phyloP scores from a whole-genome alignment of 2,329 filamentous ascomycete genomes.

The Pestalotiopsis sp. region DNA sequence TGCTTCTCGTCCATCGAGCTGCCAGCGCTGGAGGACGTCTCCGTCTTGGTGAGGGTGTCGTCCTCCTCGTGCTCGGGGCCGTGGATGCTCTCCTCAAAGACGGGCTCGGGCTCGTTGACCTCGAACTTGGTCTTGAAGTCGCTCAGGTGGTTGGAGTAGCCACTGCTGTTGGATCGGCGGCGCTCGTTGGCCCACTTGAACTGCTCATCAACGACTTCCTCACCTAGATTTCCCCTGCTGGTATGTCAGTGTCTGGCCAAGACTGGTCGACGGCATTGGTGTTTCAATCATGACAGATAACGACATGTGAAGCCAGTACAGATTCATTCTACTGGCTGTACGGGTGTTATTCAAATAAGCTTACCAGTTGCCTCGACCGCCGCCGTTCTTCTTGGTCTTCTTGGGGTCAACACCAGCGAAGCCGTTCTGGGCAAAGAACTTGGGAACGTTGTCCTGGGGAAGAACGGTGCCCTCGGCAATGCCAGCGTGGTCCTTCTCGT shows the following conservation, averaged over 20 bases:
- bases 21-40: slow-evolving; percentile 61
- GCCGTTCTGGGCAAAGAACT: slow-evolving; percentile 90
- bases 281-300: background rate
- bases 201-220: slow-evolving; percentile 81
- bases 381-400: slow-evolving; percentile 96
- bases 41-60: slow-evolving; percentile 58
- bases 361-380: slow-evolving; percentile 93
- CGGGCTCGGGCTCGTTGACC: slow-evolving; percentile 82
- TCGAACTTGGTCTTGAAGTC: slow-evolving; percentile 98
- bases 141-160: slow-evolving; percentile 67
- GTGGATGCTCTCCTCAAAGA: slow-evolving; percentile 87
- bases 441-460: slow-evolving; percentile 76
- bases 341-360: slow-evolving; percentile 30
- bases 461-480: slow-evolving; percentile 73
- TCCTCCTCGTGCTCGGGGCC: slow-evolving; percentile 64
- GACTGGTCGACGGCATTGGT: background rate
- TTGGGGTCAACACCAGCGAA: slow-evolving; percentile 81
- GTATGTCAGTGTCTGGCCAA: slow-evolving; percentile 20
- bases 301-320: background rate
- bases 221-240: slow-evolving; percentile 77
- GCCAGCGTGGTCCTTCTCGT: slow-evolving; percentile 86
- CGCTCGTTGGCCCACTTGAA: slow-evolving; percentile 86
- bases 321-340: background rate
- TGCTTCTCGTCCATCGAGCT: slow-evolving; percentile 58
- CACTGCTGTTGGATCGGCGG: slow-evolving; percentile 90